Evolutionary conservation across 495 filamentous ascomycete species (phyloP), one percentile per base, ranked within the genome.

Genomic region (Penicillium roqueforti): DNA sequence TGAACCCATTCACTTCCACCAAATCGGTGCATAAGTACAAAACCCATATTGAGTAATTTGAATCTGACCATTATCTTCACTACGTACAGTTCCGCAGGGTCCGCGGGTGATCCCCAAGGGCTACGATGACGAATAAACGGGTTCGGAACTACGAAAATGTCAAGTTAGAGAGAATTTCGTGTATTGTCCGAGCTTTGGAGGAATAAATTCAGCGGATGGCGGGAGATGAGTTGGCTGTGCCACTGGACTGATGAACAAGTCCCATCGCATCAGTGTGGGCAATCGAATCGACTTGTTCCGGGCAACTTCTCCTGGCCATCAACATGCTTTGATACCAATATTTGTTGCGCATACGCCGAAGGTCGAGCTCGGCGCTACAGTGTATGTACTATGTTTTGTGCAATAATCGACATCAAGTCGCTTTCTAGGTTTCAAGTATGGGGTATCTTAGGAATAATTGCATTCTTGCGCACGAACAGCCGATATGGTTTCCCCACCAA

Each of bases 81-180:
- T 53, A 14, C 26, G 20, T 34, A 59, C 56, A 92, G 91, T 96
- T 63, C 91, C 91, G 10, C 69, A 81, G 47, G 86, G 87, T 2
- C 87, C 86, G 53, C 78, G 91, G 51, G 80, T 81, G 55, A 81
- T 84, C 55, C 79, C 89, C 13, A 71, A 80, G 53, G 91, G 87
- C 50, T 96, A 85, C 69, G 91, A 90, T 66, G 91, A 96, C 65
- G 63, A 74, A 58, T 73, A 72, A 65, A 69, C 19, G 11, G 29
- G 26, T 18, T 32, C 50, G 46, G 19, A 54, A 42, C 37, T 41
- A 42, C 47, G 38, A 40, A 26, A 45, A 51, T n/a, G 18, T 32
- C 19, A 48, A 53, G 37, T 56, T 44, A 29, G 19, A 47, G 26
- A 39, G 28, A 45, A 28, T 43, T 13, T 41, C 50, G 50, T 36